Evolutionary conservation across 2,329 filamentous ascomycete species (phyloP), one percentile per base, ranked within the genome.

Genomic region (Trichoderma sp.): DNA sequence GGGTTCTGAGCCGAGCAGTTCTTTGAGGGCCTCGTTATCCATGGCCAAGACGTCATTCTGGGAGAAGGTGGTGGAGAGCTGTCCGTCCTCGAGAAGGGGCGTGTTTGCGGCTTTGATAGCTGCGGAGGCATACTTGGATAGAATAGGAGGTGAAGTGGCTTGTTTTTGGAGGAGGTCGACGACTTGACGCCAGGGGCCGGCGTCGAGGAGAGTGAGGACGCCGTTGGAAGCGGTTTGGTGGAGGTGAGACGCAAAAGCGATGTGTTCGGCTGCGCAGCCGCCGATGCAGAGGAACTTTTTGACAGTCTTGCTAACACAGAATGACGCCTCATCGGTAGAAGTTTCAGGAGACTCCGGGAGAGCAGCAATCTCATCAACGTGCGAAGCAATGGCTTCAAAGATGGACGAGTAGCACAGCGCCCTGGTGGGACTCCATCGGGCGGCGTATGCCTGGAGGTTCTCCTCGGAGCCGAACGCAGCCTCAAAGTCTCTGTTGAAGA

Each of bases 381-480:
- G 73, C 1, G 71, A 69, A 11, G 71, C 70, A 14, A 87, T 75
- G 8, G 75, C 75, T 59, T 78, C 69, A 46, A 90, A 78, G n/a
- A 89, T 79, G 3, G 80, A 76, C n/a, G 88, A 83, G 80, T 98
- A 98, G 71, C 90, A 93, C 64, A 98, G 81, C 0, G 94, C 91
- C 65, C 96, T 85, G 64, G 91, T 91, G 1, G 95, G 92, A 79
- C 94, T 97, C 94, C 95, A 99, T 74, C 96, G 84, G 66, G 93
- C 87, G 10, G 93, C 93, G 82, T 99, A 99, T 11, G 91, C 92
- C 70, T 91, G 88, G 21, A 97, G 85, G 74, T 90, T 87, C 55
- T 91, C 88, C 67, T 88, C 84, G 56, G 84, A 84, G 0, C 89
- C 89, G 80, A 98, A 99, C 0, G 95, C 95, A 18, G 83, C 81